Base-by-base conservation (phyloP, 495 filamentous ascomycete species). In the Chaetomium tenue region DNA sequence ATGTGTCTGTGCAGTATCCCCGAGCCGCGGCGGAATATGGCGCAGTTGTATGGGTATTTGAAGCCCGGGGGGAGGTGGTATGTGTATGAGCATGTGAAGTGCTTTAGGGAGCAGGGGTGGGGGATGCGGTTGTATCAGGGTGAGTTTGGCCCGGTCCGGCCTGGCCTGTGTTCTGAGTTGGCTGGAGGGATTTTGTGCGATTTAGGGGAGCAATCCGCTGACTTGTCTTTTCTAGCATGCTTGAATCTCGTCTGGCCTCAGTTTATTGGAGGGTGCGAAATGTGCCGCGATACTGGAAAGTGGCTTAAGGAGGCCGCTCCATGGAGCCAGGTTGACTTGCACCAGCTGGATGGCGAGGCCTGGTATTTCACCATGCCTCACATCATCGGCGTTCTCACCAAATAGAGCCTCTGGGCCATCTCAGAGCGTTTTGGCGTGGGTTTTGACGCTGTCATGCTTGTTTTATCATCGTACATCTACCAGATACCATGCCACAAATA, bases 1-100 rank as follows among this genome's bases (percentile, higher is more conserved):
- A 83, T 89, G 12, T 90, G 90, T 54, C 78, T 93, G 5, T 93
- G 89, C 75, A 87, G 84, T 57, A 87, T 92, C 59, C 88, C 88
- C 1, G 76, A 85, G 15, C 84, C 88, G 39, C 78, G 85, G 66
- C 68, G 68, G 13, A 85, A 88, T 51, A 82, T 83, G 18, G 70
- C 66, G 16, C 82, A 84, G 57, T 68, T 92, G 60, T 92, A 90
- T 75, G 60, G 67, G 4, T 76, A 87, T 63, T 72, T 93, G 23
- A 86, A 83, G 69, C 85, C 87, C 0, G 89, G 89, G 12, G 90
- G 89, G 0, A 71, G 79, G 48, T 81, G 89, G 83, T 83, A 90
- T 50, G 79, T 90, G 15, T 87, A 84, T 50, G 90, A 93, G 78
- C 90, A 93, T 76, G 87, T 92, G 40, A 77, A 79, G 56, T 64